These are phyloP conservation scores for Scenedesmus sp. DNA, from an alignment of 163 green algal genomes.

Conservation along the genomic window DNA sequence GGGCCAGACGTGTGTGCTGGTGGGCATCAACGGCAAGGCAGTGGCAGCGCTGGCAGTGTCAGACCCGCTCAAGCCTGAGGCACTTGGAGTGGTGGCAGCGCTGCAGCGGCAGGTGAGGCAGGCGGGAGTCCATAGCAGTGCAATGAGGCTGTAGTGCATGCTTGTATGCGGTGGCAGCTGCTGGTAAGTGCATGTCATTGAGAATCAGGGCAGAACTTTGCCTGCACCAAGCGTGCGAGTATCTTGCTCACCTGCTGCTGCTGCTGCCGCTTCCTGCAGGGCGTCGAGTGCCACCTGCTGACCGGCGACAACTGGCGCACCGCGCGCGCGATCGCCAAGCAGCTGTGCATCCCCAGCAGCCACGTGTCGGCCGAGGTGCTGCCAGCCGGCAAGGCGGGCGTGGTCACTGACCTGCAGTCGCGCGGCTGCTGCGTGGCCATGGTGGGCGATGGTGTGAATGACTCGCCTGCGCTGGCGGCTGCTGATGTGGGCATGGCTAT, in stretches of 20 bases:
- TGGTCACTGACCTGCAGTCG: conserved; percentile 60
- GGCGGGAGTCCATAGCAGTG: neutral
- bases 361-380: conserved; percentile 71
- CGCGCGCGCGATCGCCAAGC: conserved; percentile 68
- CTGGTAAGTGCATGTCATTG: neutral
- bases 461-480: conserved; percentile 92
- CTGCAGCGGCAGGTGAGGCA: conserved; percentile 66
- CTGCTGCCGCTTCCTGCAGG: conserved; percentile 26
- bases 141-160: neutral
- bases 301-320: conserved; percentile 90
- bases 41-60: conserved; percentile 82
- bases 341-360: conserved; percentile 64
- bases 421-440: conserved; percentile 70
- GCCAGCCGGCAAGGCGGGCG: conserved; percentile 73
- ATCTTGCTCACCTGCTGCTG: neutral
- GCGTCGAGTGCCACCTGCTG: conserved; percentile 76
- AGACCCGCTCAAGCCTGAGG: conserved; percentile 94
- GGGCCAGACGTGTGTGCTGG: conserved; percentile 76
- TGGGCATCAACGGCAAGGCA: conserved; percentile 67
- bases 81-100: conserved; percentile 81
- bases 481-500: conserved; percentile 97
- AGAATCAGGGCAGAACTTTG: neutral
- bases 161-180: neutral
- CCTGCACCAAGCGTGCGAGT: neutral
- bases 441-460: conserved; percentile 98